Conservation (phyloP, 352 stramenopile species). For the Pythium apleroticum region DNA sequence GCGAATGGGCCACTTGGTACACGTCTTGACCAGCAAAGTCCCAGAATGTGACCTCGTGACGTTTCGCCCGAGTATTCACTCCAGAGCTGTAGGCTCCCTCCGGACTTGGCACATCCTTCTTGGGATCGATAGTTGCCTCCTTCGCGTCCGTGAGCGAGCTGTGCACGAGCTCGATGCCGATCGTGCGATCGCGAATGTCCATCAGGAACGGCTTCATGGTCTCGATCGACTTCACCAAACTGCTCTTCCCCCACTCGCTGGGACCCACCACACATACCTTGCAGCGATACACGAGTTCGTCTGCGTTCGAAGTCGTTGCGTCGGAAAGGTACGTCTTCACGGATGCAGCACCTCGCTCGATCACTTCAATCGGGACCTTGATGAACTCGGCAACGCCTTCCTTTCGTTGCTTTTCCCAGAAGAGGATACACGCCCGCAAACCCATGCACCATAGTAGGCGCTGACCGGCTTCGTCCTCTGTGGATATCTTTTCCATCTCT, state of each 20-base stretch:
- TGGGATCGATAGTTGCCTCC: no score
- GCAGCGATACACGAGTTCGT: constrained; percentile 19
- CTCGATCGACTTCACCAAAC: constrained; percentile 34
- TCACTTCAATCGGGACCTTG: constrained; percentile 24
- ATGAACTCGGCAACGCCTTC: not conserved
- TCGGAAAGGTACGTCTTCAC: constrained; percentile 25
- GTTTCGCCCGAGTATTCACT: not conserved
- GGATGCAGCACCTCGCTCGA: constrained; percentile 17
- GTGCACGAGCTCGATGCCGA: not conserved
- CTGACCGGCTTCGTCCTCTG: not conserved
- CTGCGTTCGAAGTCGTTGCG: not conserved
- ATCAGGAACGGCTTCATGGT: not conserved
- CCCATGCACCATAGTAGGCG: not conserved
- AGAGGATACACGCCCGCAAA: constrained; percentile 1
- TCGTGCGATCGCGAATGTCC: not conserved
- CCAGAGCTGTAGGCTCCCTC: no score
- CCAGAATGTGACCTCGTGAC: not conserved
- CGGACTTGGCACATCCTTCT: no score
- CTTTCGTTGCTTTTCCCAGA: not conserved
- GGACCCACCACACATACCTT: constrained; percentile 37
- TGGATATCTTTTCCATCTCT: not conserved
- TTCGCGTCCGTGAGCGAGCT: not conserved
- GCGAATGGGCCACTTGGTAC: not conserved
- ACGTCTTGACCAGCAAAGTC: not conserved
- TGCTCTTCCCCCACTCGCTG: constrained; percentile 38